Evolutionary conservation across 139 green algal genomes (phyloP), one percentile per base, ranked within the genome.

Genomic region (Haematococcus lacustris): DNA sequence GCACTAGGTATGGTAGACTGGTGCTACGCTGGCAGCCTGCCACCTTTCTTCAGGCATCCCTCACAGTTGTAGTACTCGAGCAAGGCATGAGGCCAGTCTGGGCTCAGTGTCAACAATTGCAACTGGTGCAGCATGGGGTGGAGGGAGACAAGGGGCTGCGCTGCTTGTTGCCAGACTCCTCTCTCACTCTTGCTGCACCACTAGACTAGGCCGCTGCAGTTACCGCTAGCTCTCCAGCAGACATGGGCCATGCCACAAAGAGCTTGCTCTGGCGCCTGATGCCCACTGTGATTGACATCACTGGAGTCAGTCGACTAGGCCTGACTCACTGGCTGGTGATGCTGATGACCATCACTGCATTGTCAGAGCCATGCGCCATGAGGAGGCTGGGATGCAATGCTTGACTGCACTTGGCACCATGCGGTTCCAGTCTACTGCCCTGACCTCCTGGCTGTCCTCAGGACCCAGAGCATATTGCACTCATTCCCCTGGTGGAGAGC

Each of bases 401-500:
- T 33, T 13, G 28, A 28, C 21, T 57, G 47, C 33, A 35, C 50
- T 21, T 21, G 5, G 28, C 62, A n/a, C 5, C 39, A 35, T 6
- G 21, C 40, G n/a, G n/a, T 1, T 60, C 26, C 43, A 38, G 21
- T 21, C 40, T 23, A n/a, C 51, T 66, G 2, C 61, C 32, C 61
- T 74, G 26, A 39, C 41, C 21, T 39, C 41, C 21, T 39, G 37
- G 33, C 38, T 71, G 53, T 51, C 26, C 61, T 17, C 72, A 82
- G 76, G 86, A 91, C 51, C 73, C 82, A 1, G 38, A 87, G n/a
- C 88, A 94, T 71, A 71, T 68, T 26, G 28, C 71, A 3, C 77
- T 91, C 4, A 84, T 93, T 40, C 85, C 81, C 1, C 81, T 93
- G 25, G 76, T 95, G 33, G 91, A 96, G 79, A 71, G 71, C 2